Percentiles rank a stretch among this genome's conserved stretches.
These are phyloP conservation scores for Ilyonectria destructans DNA, from an alignment of 2,329 filamentous ascomycete genomes.

Conservation along the genomic window DNA sequence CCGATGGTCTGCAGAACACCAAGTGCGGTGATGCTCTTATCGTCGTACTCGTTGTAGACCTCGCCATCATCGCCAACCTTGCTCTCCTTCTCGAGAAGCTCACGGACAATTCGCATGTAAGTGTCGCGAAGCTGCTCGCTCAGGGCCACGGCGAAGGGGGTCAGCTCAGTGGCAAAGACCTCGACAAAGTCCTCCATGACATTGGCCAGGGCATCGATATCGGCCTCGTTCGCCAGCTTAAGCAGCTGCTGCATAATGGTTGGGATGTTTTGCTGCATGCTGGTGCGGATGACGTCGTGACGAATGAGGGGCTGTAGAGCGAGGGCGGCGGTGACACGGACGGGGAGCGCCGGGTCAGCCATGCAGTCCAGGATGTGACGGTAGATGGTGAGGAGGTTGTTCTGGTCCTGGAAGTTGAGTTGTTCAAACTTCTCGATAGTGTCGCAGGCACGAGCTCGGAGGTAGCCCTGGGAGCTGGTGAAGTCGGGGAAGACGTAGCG, in stretches of 20 bases:
- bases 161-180: slow-evolving; percentile 96
- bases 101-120: slow-evolving; percentile 92
- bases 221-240: slow-evolving; percentile 97
- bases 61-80: slow-evolving; percentile 84
- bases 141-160: slow-evolving; percentile 95
- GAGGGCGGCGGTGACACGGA: slow-evolving; percentile 93
- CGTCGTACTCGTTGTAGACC: slow-evolving; percentile 92
- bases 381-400: slow-evolving; percentile 97
- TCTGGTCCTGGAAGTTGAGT: slow-evolving; percentile 95
- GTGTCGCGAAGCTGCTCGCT: slow-evolving; percentile 97
- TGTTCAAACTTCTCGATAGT: slow-evolving; percentile 98
- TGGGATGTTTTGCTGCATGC: slow-evolving; percentile 98
- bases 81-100: slow-evolving; percentile 90
- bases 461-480: slow-evolving; percentile 90
- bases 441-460: slow-evolving; percentile 95
- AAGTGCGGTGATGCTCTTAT: slow-evolving; percentile 98
- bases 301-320: slow-evolving; percentile 96
- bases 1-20: slow-evolving; percentile 98
- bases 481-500: slow-evolving; percentile 99
- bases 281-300: slow-evolving; percentile 92
- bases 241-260: slow-evolving; percentile 99
- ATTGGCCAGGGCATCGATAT: slow-evolving; percentile 96
- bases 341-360: slow-evolving; percentile 93
- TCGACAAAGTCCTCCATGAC: slow-evolving; percentile 99
- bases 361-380: slow-evolving; percentile 97